Evolutionary conservation across 345 rosid species (phyloP), one percentile per base, ranked within the genome.

Genomic region (Citrus mangshanensis): DNA sequence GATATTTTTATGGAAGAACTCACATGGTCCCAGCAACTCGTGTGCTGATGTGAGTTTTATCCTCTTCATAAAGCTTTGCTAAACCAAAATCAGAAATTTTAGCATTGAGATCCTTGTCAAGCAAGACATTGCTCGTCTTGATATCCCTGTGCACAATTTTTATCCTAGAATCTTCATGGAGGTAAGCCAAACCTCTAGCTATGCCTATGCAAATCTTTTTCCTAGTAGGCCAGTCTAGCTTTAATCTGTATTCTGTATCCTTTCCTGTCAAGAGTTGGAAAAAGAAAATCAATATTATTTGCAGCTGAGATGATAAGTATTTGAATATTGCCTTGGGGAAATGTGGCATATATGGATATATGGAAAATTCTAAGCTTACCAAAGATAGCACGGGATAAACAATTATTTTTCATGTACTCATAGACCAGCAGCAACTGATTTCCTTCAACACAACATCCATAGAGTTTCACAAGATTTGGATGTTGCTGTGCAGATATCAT

Each of bases 121-220:
- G 95, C 81, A 95, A 86, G 77, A 95, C 95, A 54, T 95, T 93
- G 86, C 98, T 92, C 8, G 95, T 87, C 89, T 95, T 95, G 72
- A 93, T 93, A 89, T 95, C 98, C 82, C 98, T 86, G 77, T 95
- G 98, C 81, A 95, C 95, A 79, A 95, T 90, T 84, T 89, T 95
- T 82, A 95, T 87, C 74, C 83, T 84, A 0, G 98, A 95, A 75
- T 95, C 98, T 82, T 84, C 98, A 32, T 95, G 98, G 72, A 95
- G 97, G 84, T 84, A 92, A 68, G 88, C 87, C 77, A 93, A 84
- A 77, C 98, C 98, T 76, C 83, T 88, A 69, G 98, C 97, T 69
- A 95, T 89, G 12, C 91, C 97, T 7, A 92, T 64, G 84, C 86
- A 89, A 74, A 95, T 89, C 54, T 89, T 93, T 84, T 84, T 81